Percentiles rank a stretch among this genome's conserved stretches.
Evolutionary conservation across 2,329 filamentous ascomycete genomes (phyloP).

Genomic region (Xylariaceae sp.): DNA sequence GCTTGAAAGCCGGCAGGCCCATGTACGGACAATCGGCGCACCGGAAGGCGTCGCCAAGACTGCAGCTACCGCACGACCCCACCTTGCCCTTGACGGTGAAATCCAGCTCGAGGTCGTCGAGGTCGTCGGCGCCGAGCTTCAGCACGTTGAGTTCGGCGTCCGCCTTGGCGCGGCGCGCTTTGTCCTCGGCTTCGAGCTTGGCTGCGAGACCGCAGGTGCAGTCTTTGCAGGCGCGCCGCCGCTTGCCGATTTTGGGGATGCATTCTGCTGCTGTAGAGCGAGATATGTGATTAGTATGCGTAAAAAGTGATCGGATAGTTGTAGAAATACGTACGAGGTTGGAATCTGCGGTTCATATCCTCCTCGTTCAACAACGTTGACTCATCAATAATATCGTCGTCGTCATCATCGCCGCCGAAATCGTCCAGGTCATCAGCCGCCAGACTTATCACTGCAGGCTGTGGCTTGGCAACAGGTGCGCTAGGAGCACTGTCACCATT

Average conservation of each 20-base stretch:
- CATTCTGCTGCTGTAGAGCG: slow-evolving; percentile 67
- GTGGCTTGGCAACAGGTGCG: slow-evolving; percentile 39
- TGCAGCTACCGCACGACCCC: slow-evolving; percentile 85
- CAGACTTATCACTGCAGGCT: slow-evolving; percentile 57
- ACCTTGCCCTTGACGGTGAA: slow-evolving; percentile 98
- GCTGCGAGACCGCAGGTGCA: slow-evolving; percentile 92
- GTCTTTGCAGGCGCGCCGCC: slow-evolving; percentile 93
- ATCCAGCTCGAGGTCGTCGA: slow-evolving; percentile 70
- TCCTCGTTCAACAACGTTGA: slow-evolving; percentile 80
- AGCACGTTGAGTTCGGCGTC: slow-evolving; percentile 59
- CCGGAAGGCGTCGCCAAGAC: slow-evolving; percentile 83
- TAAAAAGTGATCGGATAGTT: background rate
- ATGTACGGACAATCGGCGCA: slow-evolving; percentile 53
- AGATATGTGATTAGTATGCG: slow-evolving; percentile 22
- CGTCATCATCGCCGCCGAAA: slow-evolving; percentile 56
- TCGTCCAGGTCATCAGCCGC: slow-evolving; percentile 61
- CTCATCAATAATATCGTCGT: slow-evolving; percentile 89
- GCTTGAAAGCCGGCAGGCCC: slow-evolving; percentile 82
- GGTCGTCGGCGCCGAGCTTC: slow-evolving; percentile 69
- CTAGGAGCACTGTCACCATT: slow-evolving; percentile 31
- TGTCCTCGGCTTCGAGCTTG: slow-evolving; percentile 80
- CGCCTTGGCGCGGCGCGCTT: slow-evolving; percentile 57
- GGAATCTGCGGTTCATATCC: slow-evolving; percentile 70
- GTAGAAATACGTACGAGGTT: slow-evolving; percentile 62
- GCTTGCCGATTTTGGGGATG: slow-evolving; percentile 78